These are phyloP conservation scores for Trichoderma hamatum DNA, from an alignment of 2,329 filamentous ascomycete species.

Conservation along the genomic window DNA sequence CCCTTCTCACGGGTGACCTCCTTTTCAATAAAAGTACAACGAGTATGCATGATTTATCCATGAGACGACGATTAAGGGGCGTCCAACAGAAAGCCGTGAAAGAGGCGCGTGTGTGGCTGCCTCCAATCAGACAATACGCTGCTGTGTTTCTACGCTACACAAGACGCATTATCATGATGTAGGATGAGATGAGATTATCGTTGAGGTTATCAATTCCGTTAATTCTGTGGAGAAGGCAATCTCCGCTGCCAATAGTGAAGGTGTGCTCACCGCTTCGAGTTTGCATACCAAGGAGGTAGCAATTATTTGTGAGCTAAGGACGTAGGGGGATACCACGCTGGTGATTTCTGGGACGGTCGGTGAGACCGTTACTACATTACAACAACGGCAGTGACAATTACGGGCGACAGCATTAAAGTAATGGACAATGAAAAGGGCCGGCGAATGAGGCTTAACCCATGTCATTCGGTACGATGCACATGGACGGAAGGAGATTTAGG, in stretches of 20 bases:
- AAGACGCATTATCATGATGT: conserved; percentile 15
- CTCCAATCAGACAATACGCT: conserved; percentile 18
- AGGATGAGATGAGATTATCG: conserved; percentile 4
- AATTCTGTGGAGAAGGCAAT: conserved; percentile 20
- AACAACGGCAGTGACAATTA: background rate
- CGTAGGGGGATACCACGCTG: background rate
- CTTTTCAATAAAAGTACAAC: conserved; percentile 2
- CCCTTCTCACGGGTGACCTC: background rate
- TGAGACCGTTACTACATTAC: conserved; percentile 11
- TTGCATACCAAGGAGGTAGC: conserved; percentile 8
- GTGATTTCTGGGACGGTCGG: conserved; percentile 17
- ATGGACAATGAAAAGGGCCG: background rate
- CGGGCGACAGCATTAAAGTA: background rate
- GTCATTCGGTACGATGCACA: conserved; percentile 7
- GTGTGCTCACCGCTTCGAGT: conserved; percentile 13
- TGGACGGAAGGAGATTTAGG: conserved; percentile 4
- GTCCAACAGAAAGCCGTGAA: conserved; percentile 17
- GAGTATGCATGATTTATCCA: background rate
- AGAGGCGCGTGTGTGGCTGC: conserved; percentile 4
- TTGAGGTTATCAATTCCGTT: conserved; percentile 2
- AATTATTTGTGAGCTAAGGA: background rate
- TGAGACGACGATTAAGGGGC: background rate
- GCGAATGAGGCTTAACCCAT: conserved; percentile 9
- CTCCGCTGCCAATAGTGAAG: conserved; percentile 5
- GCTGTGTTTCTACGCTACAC: conserved; percentile 12